These are phyloP conservation scores for Petasospora rhodanensis DNA, from an alignment of 1,139 yeast species.

Conservation along the genomic window DNA sequence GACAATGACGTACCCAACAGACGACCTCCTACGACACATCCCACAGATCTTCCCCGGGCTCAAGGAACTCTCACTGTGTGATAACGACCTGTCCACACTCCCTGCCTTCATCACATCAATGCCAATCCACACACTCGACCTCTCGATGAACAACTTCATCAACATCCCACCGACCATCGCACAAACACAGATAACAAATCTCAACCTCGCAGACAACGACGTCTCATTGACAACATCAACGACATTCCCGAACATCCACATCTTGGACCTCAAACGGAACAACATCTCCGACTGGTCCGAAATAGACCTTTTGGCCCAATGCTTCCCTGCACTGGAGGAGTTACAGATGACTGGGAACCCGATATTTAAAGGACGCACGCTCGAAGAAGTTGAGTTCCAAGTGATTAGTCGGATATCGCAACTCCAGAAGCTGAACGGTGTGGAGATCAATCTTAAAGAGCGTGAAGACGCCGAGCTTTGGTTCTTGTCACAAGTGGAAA, in stretches of 20 bases:
- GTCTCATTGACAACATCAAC: slow-evolving; percentile 8
- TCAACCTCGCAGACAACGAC: slow-evolving; percentile 25
- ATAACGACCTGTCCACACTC: slow-evolving; percentile 32
- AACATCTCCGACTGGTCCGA: slow-evolving; percentile 41
- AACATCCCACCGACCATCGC: slow-evolving; percentile 9
- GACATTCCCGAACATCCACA: slow-evolving; percentile 6
- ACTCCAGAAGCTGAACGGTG: slow-evolving; percentile 52
- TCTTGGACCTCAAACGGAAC: slow-evolving; percentile 48
- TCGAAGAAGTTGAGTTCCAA: slow-evolving; percentile 37
- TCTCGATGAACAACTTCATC: slow-evolving; percentile 41
- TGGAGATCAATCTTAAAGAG: slow-evolving; percentile 40
- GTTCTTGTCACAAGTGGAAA: slow-evolving; percentile 48
- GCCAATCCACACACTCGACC: slow-evolving; percentile 30
- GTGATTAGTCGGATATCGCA: slow-evolving; percentile 46
- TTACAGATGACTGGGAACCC: slow-evolving; percentile 54
- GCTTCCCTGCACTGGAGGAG: slow-evolving; percentile 37
- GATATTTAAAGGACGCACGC: slow-evolving; percentile 30
- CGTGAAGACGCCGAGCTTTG: slow-evolving; percentile 64
- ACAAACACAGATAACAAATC: slow-evolving; percentile 7
- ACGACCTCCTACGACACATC: slow-evolving; percentile 28
- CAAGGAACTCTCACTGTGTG: slow-evolving; percentile 41
- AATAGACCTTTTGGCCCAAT: slow-evolving; percentile 38
- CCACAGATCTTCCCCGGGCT: slow-evolving; percentile 41
- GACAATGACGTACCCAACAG: slow-evolving; percentile 25
- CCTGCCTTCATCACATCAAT: neutral